A percentile compares a stretch with the other conserved stretches of the same genome.
Evolutionary conservation across 768 basidiomycete genomes (phyloP).

Genomic region (Leccinum subtestaceum): DNA sequence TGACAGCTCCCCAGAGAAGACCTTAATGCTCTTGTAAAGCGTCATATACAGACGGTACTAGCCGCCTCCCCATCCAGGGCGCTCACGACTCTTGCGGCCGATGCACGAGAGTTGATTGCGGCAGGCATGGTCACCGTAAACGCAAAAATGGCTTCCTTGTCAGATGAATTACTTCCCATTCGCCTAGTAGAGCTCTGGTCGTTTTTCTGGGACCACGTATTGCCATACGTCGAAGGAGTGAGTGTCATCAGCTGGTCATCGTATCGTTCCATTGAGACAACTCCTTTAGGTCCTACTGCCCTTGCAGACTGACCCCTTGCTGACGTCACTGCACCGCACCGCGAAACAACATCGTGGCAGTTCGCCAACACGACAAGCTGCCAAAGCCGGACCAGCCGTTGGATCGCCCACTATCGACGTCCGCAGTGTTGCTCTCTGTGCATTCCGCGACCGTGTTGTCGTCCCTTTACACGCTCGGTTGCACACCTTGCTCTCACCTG

Average conservation of each 20-base stretch:
- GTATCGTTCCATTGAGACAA: constrained; percentile 9
- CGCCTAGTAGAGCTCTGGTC: constrained; percentile 87
- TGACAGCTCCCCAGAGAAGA: constrained; percentile 63
- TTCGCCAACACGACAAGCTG: constrained; percentile 49
- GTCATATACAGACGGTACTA: constrained; percentile 73
- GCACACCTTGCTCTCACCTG: constrained; percentile 51
- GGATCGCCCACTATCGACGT: constrained; percentile 63
- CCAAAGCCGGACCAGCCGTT: constrained; percentile 37
- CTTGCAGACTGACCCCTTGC: constrained; percentile 56
- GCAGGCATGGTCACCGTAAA: constrained; percentile 92
- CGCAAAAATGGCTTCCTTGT: constrained; percentile 71
- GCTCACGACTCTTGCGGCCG: constrained; percentile 67
- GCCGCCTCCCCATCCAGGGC: constrained; percentile 74
- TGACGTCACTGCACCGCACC: constrained; percentile 66
- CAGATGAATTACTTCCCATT: constrained; percentile 74
- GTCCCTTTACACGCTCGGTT: constrained; percentile 60
- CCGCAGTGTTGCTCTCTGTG: constrained; percentile 71
- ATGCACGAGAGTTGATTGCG: constrained; percentile 79
- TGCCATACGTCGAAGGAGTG: constrained; percentile 87
- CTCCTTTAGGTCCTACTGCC: constrained; percentile 54
- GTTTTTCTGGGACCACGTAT: constrained; percentile 89
- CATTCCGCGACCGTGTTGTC: constrained; percentile 79
- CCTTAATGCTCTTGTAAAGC: constrained; percentile 75
- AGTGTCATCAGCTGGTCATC: constrained; percentile 25
- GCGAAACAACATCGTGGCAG: constrained; percentile 54